Base-by-base conservation (phyloP, 75 land plant genomes). In the Picea glauca region DNA sequence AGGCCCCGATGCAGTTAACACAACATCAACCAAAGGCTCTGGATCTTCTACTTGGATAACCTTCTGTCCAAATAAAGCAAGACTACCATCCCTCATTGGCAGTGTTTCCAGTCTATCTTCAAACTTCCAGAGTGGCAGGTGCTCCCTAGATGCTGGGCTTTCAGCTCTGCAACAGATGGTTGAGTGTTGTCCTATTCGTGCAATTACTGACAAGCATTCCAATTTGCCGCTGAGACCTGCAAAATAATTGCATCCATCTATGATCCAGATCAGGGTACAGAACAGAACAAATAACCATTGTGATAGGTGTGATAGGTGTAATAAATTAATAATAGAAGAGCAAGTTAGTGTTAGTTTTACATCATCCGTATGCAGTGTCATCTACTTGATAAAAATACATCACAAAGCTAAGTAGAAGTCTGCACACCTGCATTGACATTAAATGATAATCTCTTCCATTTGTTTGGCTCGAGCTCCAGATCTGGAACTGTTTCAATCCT, bases 41-140 rank as follows among this genome's bases (percentile, higher is more conserved):
- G 94, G 93, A 77, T 98, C 99, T 81, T 98, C 99, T 77, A 98
- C 93, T 80, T 96, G 99, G 64, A 92, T 83, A 73, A 88, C 79
- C 83, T 92, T 98, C 83, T 92, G 99, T 43, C 98, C 98, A 72
- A 79, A 84, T 32, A 83, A 84, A 62, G 99, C 83, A 32, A 98
- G 85, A 68, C 72, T 76, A n/a, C 83, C 84, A 80, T 98, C 93
- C 73, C 84, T 88, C 18, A 88, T 80, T 73, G 99, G 99, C 23
- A 75, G 82, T 26, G 80, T 85, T 62, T 95, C 98, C 58, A 91
- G 77, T 73, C 76, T 81, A 62, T 91, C 90, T 81, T 98, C 98
- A 85, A 89, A 95, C 32, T 86, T 92, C 99, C 99, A 98, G 20
- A 92, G 83, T 23, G 90, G 94, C 61, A 90, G 74, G 78, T 84